Conservation (phyloP, 345 rosid species). For the Pseudoturritis turrita region DNA sequence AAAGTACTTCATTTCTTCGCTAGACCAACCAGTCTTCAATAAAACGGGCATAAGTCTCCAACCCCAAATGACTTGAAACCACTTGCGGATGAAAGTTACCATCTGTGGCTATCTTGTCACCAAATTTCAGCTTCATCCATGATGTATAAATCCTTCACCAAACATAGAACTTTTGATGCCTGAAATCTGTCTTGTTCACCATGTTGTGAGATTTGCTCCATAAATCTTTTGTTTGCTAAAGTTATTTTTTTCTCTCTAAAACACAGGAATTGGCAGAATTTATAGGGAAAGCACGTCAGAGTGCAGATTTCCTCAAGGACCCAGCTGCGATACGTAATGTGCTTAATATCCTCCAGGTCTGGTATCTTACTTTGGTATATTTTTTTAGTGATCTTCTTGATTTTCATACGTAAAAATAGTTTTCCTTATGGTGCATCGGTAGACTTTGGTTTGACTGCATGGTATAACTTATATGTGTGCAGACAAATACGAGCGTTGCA, state of each 20-base stretch:
- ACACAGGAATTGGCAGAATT: conserved; percentile 93
- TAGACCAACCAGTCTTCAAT: no score
- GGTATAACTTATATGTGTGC: conserved; percentile 29
- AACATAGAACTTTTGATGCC: no score
- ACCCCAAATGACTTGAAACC: no score
- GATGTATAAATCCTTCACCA: no score
- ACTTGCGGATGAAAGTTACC: no score
- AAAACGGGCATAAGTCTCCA: no score
- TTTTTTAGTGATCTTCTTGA: neutral
- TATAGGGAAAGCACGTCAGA: conserved; percentile 85
- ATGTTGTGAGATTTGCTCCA: no score
- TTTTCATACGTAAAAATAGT: neutral
- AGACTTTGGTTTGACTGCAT: neutral
- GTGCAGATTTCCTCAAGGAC: conserved; percentile 79
- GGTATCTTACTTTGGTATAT: neutral
- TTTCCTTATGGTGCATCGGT: neutral
- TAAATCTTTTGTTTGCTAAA: conserved; percentile 17
- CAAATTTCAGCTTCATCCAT: no score
- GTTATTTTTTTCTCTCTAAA: neutral
- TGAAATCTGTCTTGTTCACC: no score
- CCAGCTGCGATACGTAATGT: conserved; percentile 77
- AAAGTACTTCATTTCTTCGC: no score
- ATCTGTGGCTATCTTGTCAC: no score
- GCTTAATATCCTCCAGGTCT: conserved; percentile 89
- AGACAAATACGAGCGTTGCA: conserved; percentile 98